Conservation (phyloP, 139 green algal genomes). For the Astrephomene gubernaculifera region DNA sequence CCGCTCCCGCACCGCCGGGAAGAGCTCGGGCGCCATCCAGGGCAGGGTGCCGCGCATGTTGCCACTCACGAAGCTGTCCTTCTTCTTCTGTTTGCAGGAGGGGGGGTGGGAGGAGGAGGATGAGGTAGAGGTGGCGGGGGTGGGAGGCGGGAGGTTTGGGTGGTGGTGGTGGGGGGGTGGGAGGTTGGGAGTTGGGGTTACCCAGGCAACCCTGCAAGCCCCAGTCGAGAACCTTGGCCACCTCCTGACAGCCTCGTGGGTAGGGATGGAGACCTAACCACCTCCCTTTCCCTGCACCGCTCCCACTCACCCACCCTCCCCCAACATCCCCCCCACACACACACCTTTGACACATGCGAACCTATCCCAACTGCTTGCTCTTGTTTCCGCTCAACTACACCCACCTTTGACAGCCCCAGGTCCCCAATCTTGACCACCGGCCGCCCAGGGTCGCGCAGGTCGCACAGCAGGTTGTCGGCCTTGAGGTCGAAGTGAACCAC, state of each 20-base stretch:
- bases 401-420: constrained; percentile 70
- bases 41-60: constrained; percentile 76
- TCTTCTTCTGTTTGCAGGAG: constrained; percentile 67
- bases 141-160: too few species aligned
- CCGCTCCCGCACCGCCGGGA: constrained; percentile 43
- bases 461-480: constrained; percentile 79
- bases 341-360: not conserved
- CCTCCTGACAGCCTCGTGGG: too few species aligned
- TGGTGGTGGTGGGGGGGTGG: too few species aligned
- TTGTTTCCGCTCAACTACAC: not conserved
- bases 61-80: constrained; percentile 73
- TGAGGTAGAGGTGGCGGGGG: not conserved
- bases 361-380: not conserved
- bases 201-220: too few species aligned
- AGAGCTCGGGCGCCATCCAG: constrained; percentile 87
- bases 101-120: not conserved
- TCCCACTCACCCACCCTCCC: not conserved
- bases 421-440: constrained; percentile 83
- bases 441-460: constrained; percentile 67
- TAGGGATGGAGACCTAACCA: too few species aligned
- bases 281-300: not conserved
- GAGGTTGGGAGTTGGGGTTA: too few species aligned
- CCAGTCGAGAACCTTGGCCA: too few species aligned
- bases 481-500: constrained; percentile 73
- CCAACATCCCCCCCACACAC: not conserved